These are phyloP conservation scores for Suhomyces xylopsoci DNA, from an alignment of 805 yeast species.

Conservation along the genomic window DNA sequence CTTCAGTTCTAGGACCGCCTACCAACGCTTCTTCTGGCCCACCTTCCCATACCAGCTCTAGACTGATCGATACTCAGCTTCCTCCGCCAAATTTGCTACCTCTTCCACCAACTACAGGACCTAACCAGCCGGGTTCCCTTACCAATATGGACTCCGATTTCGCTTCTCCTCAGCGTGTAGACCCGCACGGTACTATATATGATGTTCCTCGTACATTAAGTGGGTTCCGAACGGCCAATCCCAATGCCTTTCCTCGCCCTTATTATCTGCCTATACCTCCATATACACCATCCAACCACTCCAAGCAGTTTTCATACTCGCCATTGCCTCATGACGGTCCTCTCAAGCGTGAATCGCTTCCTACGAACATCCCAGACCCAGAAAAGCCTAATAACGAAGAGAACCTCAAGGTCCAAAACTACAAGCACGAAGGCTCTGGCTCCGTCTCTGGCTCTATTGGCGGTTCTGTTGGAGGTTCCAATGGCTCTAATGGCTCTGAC, in stretches of 20 bases:
- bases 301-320: background rate
- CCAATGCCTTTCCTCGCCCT: background rate
- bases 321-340: background rate
- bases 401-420: background rate
- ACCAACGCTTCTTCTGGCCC: background rate
- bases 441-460: background rate
- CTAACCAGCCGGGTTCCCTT: background rate
- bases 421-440: background rate
- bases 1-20: background rate
- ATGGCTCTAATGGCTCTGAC: background rate
- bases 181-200: background rate
- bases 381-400: background rate
- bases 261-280: background rate
- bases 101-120: background rate
- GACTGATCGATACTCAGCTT: background rate
- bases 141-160: background rate
- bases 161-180: background rate
- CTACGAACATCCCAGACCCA: background rate
- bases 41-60: background rate
- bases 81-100: background rate
- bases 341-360: background rate
- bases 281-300: background rate
- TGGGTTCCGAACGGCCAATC: background rate
- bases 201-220: background rate
- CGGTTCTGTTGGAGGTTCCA: background rate